Base-by-base conservation (phyloP, 1,284 basidiomycete species). In the Phlebopus sp. region DNA sequence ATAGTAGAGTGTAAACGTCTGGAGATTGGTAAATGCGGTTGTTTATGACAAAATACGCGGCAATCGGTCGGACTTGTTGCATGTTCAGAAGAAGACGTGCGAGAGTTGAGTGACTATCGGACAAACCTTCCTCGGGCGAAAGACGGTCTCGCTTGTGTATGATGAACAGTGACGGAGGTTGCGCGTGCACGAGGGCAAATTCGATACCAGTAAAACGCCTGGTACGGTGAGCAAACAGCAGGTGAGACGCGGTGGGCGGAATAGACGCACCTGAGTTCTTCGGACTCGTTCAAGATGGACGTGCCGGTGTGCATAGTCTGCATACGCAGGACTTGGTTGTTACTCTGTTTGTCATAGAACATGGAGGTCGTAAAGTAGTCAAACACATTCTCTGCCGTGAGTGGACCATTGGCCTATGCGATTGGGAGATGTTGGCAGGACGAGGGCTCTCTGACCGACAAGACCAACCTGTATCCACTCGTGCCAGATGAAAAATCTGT, bases 301-400 rank as follows among this genome's bases (percentile, higher is more conserved):
- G 81, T 72, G 18, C 85, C 88, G 0, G 85, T 85, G 59, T 88
- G 84, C 70, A 86, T 84, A 0, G 88, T 92, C 67, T 93, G 90
- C 90, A 93, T 93, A 58, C 89, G 83, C 38, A 93, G 71, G 23
- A 89, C 82, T 61, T 92, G 87, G 63, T 93, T 93, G 66, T 87
- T 92, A 66, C 89, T 91, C 67, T 89, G 83, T 64, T 90, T 89
- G 69, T 93, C 90, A 65, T 90, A 93, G 71, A 92, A 92, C 81
- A 90, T 90, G 14, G 88, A 91, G 1, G 80, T 79, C 14, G 84
- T 74, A 63, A 93, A 93, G 69, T 92, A 93, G 47, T 92, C 88
- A 55, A 92, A 84, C 36, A 89, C 88, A 60, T 88, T 90, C 52
- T 85, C 79, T 11, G 75, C 66, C 3, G 83, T 84, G 55, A 91